Evolutionary conservation across 1,284 basidiomycete species (phyloP).

Genomic region (Malassezia psittaci): DNA sequence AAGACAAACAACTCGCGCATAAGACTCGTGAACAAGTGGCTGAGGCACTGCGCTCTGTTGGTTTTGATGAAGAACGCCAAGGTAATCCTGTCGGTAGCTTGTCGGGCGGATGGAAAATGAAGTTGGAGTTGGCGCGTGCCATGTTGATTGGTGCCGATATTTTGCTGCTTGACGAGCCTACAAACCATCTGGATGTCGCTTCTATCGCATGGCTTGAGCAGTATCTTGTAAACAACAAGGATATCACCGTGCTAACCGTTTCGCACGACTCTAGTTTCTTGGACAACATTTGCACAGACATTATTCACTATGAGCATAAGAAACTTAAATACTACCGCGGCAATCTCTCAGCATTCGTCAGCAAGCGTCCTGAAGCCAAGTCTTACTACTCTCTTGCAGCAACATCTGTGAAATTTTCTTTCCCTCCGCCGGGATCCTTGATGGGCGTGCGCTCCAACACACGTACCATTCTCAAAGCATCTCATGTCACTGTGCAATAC

Average conservation of each 20-base stretch:
- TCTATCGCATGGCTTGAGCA: conserved; percentile 90
- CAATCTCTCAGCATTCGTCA: conserved; percentile 84
- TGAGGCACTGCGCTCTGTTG: conserved; percentile 49
- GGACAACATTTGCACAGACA: conserved; percentile 92
- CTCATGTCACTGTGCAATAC: conserved; percentile 87
- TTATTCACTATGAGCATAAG: conserved; percentile 94
- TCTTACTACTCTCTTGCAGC: conserved; percentile 95
- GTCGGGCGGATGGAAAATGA: conserved; percentile 99
- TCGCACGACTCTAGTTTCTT: conserved; percentile 98
- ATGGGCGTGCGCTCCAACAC: conserved; percentile 97
- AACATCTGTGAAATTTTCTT: conserved; percentile 87
- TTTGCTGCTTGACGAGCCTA: conserved; percentile 80
- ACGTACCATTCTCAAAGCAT: conserved; percentile 87
- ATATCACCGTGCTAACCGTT: conserved; percentile 75
- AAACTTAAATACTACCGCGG: conserved; percentile 93
- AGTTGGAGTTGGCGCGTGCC: conserved; percentile 61
- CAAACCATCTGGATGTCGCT: conserved; percentile 63
- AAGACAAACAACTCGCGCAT: conserved; percentile 54
- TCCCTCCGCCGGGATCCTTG: conserved; percentile 88
- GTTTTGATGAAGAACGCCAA: conserved; percentile 82
- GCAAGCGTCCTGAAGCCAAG: conserved; percentile 82
- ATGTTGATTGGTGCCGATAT: conserved; percentile 61
- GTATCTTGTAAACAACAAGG: conserved; percentile 54
- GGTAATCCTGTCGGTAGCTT: conserved; percentile 74
- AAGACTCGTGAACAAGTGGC: conserved; percentile 36